phyloP scores from a whole-genome alignment of 2,329 filamentous ascomycete species.

The Penicillium rolfsii region DNA sequence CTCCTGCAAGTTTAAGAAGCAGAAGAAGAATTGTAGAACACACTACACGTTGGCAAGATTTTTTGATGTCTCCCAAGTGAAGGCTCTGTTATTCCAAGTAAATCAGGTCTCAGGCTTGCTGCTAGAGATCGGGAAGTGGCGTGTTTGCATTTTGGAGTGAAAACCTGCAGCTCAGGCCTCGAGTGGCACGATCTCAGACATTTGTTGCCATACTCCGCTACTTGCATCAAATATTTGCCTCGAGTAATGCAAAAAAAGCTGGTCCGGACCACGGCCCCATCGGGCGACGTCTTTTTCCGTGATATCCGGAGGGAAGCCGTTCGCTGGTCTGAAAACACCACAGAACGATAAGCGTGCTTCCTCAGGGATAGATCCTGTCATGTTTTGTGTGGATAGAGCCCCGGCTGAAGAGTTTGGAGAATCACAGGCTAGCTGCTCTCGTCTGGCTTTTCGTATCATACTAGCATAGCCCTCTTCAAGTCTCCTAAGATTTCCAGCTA shows the following conservation, averaged over 20 bases:
- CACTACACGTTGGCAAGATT: background rate
- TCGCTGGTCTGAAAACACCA: constrained; percentile 25
- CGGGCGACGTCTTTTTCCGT: constrained; percentile 20
- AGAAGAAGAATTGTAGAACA: background rate
- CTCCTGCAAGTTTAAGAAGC: background rate
- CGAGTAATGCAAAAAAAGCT: constrained; percentile 27
- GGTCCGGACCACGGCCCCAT: constrained; percentile 22
- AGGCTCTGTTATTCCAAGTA: background rate
- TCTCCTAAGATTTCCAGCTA: constrained; percentile 26
- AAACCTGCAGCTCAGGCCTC: background rate
- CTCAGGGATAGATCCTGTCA: constrained; percentile 18
- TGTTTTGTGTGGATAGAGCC: too few relatives aligned
- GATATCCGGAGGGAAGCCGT: constrained; percentile 18
- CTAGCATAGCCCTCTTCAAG: constrained; percentile 23
- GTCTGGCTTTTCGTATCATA: background rate
- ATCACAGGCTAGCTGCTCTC: background rate
- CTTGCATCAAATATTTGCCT: constrained; percentile 22
- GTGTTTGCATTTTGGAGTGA: background rate
- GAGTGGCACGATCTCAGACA: constrained; percentile 25
- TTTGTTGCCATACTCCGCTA: constrained; percentile 24
- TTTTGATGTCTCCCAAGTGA: background rate
- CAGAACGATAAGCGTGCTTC: constrained; percentile 31
- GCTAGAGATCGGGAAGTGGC: background rate
- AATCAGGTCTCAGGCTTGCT: background rate
- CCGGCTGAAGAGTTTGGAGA: background rate